phyloP scores from a whole-genome alignment of 75 land plant genomes.

The Selaginella tamariscina region DNA sequence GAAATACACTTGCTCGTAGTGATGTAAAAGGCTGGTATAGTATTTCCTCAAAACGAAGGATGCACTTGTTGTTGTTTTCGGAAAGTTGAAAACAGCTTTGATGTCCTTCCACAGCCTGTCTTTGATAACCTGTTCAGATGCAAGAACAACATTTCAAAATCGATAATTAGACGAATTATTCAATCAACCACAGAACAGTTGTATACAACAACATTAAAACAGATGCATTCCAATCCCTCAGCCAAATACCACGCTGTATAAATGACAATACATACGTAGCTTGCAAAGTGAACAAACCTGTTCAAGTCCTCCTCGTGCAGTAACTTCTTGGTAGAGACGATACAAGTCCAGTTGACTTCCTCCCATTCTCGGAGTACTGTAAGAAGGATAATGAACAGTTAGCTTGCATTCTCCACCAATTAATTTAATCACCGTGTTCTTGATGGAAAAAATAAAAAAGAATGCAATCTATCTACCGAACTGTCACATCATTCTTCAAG shows the following conservation, averaged over 20 bases:
- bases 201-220: too few species aligned
- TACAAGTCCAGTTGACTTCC: constrained; percentile 79
- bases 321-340: constrained; percentile 58
- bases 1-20: constrained; percentile 72
- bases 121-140: constrained; percentile 56
- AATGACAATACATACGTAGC: not conserved
- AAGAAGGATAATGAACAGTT: not conserved
- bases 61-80: constrained; percentile 87
- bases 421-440: too few species aligned
- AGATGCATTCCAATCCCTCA: too few species aligned
- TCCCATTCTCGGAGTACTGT: constrained; percentile 77
- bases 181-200: too few species aligned
- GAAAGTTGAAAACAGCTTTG: constrained; percentile 47
- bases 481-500: not conserved
- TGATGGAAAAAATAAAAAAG: not conserved
- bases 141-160: not conserved
- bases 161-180: too few species aligned
- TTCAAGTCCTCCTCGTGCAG: constrained; percentile 67
- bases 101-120: constrained; percentile 93
- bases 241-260: too few species aligned
- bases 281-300: constrained; percentile 35
- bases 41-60: constrained; percentile 80
- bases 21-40: constrained; percentile 51
- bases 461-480: too few species aligned
- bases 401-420: too few species aligned